Evolutionary conservation across 1,139 yeast genomes (phyloP).

Genomic region (Blastobotrys elegans): DNA sequence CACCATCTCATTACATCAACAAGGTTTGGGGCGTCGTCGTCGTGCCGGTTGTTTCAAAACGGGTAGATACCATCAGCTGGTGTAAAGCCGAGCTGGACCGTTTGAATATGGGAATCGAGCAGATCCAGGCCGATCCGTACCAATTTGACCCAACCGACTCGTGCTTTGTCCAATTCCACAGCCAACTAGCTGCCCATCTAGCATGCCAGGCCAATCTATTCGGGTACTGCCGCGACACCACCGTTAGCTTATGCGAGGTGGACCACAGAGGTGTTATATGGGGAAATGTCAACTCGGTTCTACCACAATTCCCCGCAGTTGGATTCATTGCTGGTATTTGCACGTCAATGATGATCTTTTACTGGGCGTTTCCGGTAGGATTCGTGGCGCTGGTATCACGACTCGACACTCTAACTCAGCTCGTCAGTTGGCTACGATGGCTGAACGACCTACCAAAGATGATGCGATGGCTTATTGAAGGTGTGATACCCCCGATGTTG

Average conservation of each 20-base stretch:
- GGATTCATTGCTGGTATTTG: conserved; percentile 47
- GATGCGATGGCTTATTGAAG: conserved; percentile 65
- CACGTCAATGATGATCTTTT: conserved; percentile 51
- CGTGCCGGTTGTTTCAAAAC: conserved; percentile 18
- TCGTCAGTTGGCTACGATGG: conserved; percentile 59
- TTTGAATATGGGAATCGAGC: conserved; percentile 25
- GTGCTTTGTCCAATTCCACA: conserved; percentile 32
- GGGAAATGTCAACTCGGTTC: conserved; percentile 19
- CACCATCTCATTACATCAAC: conserved; percentile 19
- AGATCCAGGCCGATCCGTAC: conserved; percentile 20
- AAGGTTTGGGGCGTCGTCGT: conserved; percentile 13
- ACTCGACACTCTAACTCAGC: conserved; percentile 54
- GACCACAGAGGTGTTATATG: conserved; percentile 31
- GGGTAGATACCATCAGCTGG: conserved; percentile 24
- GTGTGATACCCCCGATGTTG: conserved; percentile 64
- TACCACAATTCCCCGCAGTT: conserved; percentile 13
- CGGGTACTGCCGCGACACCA: conserved; percentile 8
- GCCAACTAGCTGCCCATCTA: conserved; percentile 30
- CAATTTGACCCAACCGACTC: conserved; percentile 23
- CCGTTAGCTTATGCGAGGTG: conserved; percentile 18
- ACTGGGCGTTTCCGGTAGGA: conserved; percentile 87
- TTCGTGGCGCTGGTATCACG: conserved; percentile 78
- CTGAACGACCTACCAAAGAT: conserved; percentile 55
- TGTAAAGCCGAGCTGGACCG: conserved; percentile 25
- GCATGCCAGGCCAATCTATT: conserved; percentile 29